Evolutionary conservation across 2,329 filamentous ascomycete genomes (phyloP).

Genomic region (Colletotrichum destructivum): DNA sequence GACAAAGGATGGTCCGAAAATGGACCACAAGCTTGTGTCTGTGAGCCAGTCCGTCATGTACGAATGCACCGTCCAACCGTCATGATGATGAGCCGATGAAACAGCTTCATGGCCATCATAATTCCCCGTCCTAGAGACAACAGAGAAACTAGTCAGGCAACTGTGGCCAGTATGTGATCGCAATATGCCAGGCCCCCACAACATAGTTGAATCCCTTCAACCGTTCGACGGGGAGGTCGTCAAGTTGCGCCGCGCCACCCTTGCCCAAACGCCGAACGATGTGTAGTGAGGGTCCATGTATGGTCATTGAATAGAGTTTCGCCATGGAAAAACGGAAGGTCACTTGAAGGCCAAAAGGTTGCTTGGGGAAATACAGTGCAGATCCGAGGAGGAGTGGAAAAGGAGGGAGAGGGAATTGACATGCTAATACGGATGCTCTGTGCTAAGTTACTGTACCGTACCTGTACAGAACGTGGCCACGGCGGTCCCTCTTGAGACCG

Average conservation of each 20-base stretch:
- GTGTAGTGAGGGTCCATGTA: constrained; percentile 31
- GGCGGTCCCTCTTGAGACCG: too few relatives aligned
- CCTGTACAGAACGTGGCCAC: too few relatives aligned
- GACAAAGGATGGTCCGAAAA: constrained; percentile 14
- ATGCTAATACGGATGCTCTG: background rate
- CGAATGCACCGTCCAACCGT: background rate
- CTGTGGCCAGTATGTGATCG: constrained; percentile 12
- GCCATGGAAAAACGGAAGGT: constrained; percentile 20
- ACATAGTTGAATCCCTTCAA: constrained; percentile 2
- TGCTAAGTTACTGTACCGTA: too few relatives aligned
- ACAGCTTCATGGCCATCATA: constrained; percentile 8
- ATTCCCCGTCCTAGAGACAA: background rate
- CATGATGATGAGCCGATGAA: constrained; percentile 9
- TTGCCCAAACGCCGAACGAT: constrained; percentile 41
- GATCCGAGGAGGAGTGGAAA: background rate
- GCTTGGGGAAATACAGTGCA: background rate
- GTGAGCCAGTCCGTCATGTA: constrained; percentile 4
- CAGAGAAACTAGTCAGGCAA: constrained; percentile 18
- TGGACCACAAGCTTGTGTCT: constrained; percentile 1
- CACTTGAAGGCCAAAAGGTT: background rate
- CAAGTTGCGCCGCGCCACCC: constrained; percentile 35
- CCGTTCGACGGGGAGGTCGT: background rate
- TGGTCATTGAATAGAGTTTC: constrained; percentile 21
- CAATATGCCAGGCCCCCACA: constrained; percentile 31
- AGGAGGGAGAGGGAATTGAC: background rate